These are phyloP conservation scores for Exophiala sp. DNA, from an alignment of 2,329 filamentous ascomycete species.

Conservation along the genomic window DNA sequence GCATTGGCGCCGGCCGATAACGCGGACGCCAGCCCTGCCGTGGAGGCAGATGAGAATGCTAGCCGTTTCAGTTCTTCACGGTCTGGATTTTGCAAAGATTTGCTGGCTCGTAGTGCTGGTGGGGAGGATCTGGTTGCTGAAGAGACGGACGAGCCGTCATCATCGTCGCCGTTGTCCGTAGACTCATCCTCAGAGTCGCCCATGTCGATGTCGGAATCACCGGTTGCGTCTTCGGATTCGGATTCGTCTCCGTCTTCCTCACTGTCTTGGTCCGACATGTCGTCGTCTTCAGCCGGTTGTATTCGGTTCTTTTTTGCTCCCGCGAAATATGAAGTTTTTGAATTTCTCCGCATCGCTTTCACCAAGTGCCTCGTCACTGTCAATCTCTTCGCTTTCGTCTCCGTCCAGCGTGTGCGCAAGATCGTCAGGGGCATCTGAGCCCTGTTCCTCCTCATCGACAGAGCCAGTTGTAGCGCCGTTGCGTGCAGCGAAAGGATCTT, in stretches of 20 bases:
- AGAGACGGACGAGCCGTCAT: conserved; percentile 28
- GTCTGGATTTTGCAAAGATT: conserved; percentile 28
- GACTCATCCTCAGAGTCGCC: conserved; percentile 30
- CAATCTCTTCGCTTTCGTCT: conserved; percentile 30
- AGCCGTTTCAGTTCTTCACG: conserved; percentile 56
- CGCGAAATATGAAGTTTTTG: conserved; percentile 25
- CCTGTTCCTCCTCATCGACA: conserved; percentile 27
- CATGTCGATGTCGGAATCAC: conserved; percentile 32
- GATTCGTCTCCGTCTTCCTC: conserved; percentile 33
- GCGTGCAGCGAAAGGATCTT: conserved; percentile 23
- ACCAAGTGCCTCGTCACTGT: conserved; percentile 29
- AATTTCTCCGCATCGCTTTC: conserved; percentile 28
- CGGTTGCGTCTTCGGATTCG: conserved; percentile 4
- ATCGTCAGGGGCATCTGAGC: conserved; percentile 21
- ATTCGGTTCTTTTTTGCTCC: conserved; percentile 23
- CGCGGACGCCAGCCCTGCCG: conserved; percentile 55
- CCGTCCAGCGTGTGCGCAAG: conserved; percentile 25
- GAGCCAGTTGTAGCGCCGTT: conserved; percentile 7
- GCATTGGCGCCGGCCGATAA: conserved; percentile 62
- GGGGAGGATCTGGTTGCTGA: conserved; percentile 8
- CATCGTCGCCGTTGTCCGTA: conserved; percentile 29
- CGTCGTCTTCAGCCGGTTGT: conserved; percentile 10
- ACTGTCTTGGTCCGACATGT: conserved; percentile 27
- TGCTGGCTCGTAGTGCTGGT: conserved; percentile 22
- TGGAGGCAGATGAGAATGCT: conserved; percentile 63